phyloP scores from a whole-genome alignment of 768 basidiomycete species.

The Tylopilus balloui region DNA sequence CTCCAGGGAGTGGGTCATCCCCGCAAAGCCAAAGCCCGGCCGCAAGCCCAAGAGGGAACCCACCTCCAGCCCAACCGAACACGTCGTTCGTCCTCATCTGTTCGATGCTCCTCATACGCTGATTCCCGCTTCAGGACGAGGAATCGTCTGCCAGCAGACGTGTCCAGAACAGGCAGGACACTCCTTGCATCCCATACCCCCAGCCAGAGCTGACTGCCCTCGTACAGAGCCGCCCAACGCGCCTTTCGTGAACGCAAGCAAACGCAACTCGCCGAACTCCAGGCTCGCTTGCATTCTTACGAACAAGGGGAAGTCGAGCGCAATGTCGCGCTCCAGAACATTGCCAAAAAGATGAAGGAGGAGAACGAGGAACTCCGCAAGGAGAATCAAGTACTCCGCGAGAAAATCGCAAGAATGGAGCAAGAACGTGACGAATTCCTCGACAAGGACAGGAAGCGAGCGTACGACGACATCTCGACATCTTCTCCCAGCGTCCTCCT shows the following conservation, averaged over 20 bases:
- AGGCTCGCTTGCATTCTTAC: slow-evolving; percentile 78
- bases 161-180: slow-evolving; percentile 66
- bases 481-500: slow-evolving; percentile 26
- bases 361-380: slow-evolving; percentile 73
- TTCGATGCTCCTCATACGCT: slow-evolving; percentile 4
- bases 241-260: slow-evolving; percentile 90
- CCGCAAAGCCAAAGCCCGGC: slow-evolving; percentile 82
- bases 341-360: slow-evolving; percentile 81
- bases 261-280: slow-evolving; percentile 80
- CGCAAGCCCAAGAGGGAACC: slow-evolving; percentile 80
- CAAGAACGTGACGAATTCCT: slow-evolving; percentile 29
- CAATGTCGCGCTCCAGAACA: slow-evolving; percentile 76
- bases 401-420: slow-evolving; percentile 43
- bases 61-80: slow-evolving; percentile 33
- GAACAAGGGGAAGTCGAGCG: slow-evolving; percentile 90
- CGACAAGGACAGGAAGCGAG: slow-evolving; percentile 52
- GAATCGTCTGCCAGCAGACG: slow-evolving; percentile 59
- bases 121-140: slow-evolving; percentile 27
- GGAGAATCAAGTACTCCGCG: slow-evolving; percentile 62
- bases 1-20: slow-evolving; percentile 88
- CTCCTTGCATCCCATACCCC: not conserved
- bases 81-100: slow-evolving; percentile 42
- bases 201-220: slow-evolving; percentile 7
- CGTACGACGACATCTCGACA: slow-evolving; percentile 48
- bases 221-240: slow-evolving; percentile 75